Evolutionary conservation across 108 stramenopile genomes (phyloP).

Genomic region (Nannochloropsis gaditana): DNA sequence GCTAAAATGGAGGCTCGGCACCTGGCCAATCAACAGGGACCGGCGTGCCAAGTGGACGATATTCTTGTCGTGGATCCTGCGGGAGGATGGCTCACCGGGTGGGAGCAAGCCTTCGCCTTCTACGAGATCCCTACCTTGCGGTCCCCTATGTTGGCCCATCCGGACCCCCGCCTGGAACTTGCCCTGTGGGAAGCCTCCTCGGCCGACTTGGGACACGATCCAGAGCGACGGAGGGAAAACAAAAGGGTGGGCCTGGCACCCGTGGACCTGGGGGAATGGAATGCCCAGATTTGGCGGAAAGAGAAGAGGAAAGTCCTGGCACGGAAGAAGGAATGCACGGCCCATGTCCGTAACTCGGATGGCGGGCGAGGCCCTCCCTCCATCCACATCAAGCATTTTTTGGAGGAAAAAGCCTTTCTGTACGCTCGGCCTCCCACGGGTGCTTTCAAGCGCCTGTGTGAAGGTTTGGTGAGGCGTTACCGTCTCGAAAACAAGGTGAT

Average conservation of each 20-base stretch:
- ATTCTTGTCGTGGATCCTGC: not conserved
- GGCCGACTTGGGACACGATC: no score
- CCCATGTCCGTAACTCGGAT: not conserved
- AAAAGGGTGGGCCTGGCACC: not conserved
- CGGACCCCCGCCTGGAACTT: not conserved
- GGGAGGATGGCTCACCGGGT: not conserved
- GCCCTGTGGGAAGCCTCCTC: not conserved
- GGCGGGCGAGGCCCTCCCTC: no score
- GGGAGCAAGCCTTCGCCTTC: constrained; percentile 16
- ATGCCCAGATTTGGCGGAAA: not conserved
- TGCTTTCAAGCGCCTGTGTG: not conserved
- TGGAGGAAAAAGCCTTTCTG: not conserved
- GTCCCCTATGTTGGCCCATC: constrained; percentile 11
- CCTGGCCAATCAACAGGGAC: constrained; percentile 1
- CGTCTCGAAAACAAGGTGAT: not conserved
- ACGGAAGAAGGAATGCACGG: not conserved
- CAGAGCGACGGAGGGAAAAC: not conserved
- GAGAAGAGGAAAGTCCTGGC: not conserved
- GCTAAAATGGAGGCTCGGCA: not conserved
- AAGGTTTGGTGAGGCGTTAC: not conserved
- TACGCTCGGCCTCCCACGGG: not conserved
- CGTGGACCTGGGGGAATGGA: not conserved
- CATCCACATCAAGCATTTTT: not conserved
- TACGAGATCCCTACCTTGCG: constrained; percentile 19
- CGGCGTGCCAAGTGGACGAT: not conserved